phyloP scores from a whole-genome alignment of 176 grass and related monocot species.

The Oryza meyeriana region DNA sequence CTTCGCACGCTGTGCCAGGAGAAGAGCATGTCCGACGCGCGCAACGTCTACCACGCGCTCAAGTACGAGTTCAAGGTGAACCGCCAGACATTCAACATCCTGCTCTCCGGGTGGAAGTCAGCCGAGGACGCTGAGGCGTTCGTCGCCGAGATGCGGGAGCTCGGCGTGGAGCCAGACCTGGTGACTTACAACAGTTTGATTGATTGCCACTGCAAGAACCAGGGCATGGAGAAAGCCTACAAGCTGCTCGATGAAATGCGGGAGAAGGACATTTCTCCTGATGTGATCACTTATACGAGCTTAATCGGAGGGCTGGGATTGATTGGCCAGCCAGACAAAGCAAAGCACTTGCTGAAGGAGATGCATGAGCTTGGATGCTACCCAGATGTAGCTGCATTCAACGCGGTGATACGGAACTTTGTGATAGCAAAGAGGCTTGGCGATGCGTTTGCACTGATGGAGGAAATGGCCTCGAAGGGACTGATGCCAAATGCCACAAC shows the following conservation, averaged over 20 bases:
- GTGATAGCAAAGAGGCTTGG: slow-evolving; percentile 87
- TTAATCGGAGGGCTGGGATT: slow-evolving; percentile 79
- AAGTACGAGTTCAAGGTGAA: slow-evolving; percentile 85
- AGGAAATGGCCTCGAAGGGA: slow-evolving; percentile 62
- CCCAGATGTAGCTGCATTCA: slow-evolving; percentile 70
- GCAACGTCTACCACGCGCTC: slow-evolving; percentile 80
- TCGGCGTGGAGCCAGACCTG: slow-evolving; percentile 60
- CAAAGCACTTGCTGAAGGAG: slow-evolving; percentile 66
- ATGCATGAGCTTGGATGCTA: slow-evolving; percentile 79
- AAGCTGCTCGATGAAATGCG: slow-evolving; percentile 82
- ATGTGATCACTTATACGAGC: slow-evolving; percentile 79
- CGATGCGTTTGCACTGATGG: slow-evolving; percentile 69
- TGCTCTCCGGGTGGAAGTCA: slow-evolving; percentile 85
- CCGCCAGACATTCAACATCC: slow-evolving; percentile 79
- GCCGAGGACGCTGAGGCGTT: slow-evolving; percentile 80
- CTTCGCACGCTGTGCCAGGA: slow-evolving; percentile 88
- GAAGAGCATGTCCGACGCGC: slow-evolving; percentile 86
- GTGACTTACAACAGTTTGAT: slow-evolving; percentile 90
- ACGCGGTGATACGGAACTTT: slow-evolving; percentile 67
- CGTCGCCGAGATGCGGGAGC: slow-evolving; percentile 68
- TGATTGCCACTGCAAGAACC: slow-evolving; percentile 78
- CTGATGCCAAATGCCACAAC: slow-evolving; percentile 75
- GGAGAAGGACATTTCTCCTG: slow-evolving; percentile 53
- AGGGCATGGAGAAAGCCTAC: slow-evolving; percentile 55
- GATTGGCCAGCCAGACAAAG: slow-evolving; percentile 85